Percentiles rank a stretch among this genome's conserved stretches.
Conservation (phyloP, 768 basidiomycete genomes). For the Boletus eberwhitei region DNA sequence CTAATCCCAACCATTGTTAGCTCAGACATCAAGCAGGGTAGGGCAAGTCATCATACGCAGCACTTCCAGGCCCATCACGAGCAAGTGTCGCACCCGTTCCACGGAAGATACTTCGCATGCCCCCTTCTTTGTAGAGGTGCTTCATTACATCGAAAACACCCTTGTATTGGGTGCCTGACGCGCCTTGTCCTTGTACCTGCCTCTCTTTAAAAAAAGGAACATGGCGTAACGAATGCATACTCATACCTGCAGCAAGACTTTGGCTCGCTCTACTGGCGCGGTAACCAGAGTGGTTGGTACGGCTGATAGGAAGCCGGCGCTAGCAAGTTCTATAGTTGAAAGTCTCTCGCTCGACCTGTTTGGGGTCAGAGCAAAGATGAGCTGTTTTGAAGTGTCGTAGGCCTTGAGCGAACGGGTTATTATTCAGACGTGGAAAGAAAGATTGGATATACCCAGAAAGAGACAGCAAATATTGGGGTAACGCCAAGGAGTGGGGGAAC, state of each 20-base stretch:
- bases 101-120: constrained; percentile 85
- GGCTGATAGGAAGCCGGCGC: constrained; percentile 93
- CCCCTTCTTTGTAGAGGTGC: constrained; percentile 92
- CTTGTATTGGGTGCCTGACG: constrained; percentile 67
- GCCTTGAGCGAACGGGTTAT: constrained; percentile 48
- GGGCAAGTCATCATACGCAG: constrained; percentile 62
- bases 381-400: constrained; percentile 87
- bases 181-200: constrained; percentile 89
- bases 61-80: constrained; percentile 94
- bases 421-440: not conserved
- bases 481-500: constrained; percentile 92
- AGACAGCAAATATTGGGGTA: constrained; percentile 96
- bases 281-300: constrained; percentile 88
- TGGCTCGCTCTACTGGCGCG: constrained; percentile 96
- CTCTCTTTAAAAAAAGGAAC: constrained; percentile 16
- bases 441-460: constrained; percentile 76
- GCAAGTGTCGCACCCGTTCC: constrained; percentile 92
- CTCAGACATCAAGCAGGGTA: not conserved
- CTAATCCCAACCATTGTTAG: constrained; percentile 37
- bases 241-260: constrained; percentile 86
- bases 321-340: constrained; percentile 76
- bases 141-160: constrained; percentile 90
- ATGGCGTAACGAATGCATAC: not conserved
- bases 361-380: constrained; percentile 80
- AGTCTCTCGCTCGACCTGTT: constrained; percentile 61